Evolutionary conservation across 139 green algal species (phyloP).

Genomic region (Chlorokybus atmophyticus): DNA sequence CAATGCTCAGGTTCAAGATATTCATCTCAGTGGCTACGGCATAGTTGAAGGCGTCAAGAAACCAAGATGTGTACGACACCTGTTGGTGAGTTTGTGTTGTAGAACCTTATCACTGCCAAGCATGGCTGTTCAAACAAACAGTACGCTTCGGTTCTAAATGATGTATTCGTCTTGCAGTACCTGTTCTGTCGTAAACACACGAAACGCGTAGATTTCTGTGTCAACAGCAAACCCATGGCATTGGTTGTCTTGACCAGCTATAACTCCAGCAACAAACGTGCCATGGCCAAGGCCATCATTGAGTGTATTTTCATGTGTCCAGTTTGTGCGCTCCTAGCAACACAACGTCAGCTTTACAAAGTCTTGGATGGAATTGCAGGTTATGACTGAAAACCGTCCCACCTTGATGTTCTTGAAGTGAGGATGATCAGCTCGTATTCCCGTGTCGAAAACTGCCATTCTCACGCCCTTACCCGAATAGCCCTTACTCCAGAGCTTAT

Average conservation of each 20-base stretch:
- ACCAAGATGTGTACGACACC: constrained; percentile 98
- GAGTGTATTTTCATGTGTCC: constrained; percentile 88
- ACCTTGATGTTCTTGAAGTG: constrained; percentile 84
- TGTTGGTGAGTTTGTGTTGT: constrained; percentile 30
- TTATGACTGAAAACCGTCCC: background rate
- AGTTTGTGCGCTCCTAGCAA: constrained; percentile 92
- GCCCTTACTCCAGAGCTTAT: constrained; percentile 62
- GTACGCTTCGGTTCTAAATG: no score
- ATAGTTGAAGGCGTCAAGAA: constrained; percentile 99
- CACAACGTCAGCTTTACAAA: no score
- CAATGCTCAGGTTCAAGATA: constrained; percentile 95
- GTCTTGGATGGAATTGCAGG: no score
- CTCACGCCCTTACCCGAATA: constrained; percentile 61
- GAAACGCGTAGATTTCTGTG: constrained; percentile 84
- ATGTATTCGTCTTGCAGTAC: no score
- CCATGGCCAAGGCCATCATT: constrained; percentile 90
- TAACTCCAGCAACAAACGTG: constrained; percentile 92
- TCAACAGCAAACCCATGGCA: constrained; percentile 90
- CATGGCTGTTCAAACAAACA: no score
- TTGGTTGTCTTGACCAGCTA: constrained; percentile 49
- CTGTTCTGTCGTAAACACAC: constrained; percentile 86
- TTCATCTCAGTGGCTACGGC: constrained; percentile 74
- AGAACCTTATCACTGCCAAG: no score
- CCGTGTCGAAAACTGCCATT: constrained; percentile 96
- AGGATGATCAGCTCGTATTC: constrained; percentile 71